phyloP scores from a whole-genome alignment of 2,329 filamentous ascomycete species.

The Colletotrichum sp. region DNA sequence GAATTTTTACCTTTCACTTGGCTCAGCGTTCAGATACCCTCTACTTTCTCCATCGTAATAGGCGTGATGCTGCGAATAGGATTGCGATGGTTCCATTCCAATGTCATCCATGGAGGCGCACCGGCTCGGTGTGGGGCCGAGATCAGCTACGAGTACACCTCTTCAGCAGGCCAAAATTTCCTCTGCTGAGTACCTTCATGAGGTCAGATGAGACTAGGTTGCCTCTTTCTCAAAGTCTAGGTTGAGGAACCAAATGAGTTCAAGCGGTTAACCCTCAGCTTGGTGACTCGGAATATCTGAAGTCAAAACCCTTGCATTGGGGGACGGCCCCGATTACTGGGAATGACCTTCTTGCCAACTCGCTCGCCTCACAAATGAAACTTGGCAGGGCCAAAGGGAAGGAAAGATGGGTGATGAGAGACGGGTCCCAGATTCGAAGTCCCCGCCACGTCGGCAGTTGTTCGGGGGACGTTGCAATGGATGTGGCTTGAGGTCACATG shows the following conservation, averaged over 20 bases:
- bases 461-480: not conserved
- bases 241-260: not conserved
- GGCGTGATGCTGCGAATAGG: not conserved
- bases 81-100: accelerated
- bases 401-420: accelerated
- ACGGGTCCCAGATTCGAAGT: not conserved
- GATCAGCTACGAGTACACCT: not conserved
- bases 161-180: not conserved
- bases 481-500: not conserved
- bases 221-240: not conserved
- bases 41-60: not conserved
- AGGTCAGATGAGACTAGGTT: not conserved
- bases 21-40: not conserved
- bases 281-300: not conserved
- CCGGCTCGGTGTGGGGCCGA: not conserved
- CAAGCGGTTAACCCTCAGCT: not conserved
- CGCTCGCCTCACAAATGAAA: not conserved
- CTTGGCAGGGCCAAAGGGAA: not conserved
- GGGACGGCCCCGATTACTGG: not conserved
- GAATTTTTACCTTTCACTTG: too few relatives aligned
- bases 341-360: not conserved
- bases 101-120: not conserved
- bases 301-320: not conserved
- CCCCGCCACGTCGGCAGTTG: not conserved
- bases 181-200: not conserved